Evolutionary conservation across 805 yeast species (phyloP).

Genomic region (Jamesozyma spencerorum): DNA sequence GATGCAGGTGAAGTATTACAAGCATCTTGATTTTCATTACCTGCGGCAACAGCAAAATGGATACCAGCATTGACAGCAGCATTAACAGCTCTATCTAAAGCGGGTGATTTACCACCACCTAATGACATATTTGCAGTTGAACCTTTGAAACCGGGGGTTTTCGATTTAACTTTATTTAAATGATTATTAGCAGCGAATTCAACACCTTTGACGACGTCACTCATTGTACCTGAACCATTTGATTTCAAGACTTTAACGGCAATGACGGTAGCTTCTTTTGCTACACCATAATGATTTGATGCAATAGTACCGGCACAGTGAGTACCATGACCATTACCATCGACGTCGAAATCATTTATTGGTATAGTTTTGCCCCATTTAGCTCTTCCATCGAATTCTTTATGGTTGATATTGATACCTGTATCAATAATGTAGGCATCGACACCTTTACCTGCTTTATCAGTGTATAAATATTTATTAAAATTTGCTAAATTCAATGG

Average conservation of each 20-base stretch:
- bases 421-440: constrained; percentile 86
- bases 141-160: constrained; percentile 58
- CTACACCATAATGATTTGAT: constrained; percentile 70
- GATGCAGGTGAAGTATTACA: constrained; percentile 89
- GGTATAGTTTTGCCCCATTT: constrained; percentile 81
- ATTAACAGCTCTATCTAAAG: constrained; percentile 77
- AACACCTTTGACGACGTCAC: constrained; percentile 77
- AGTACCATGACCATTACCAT: constrained; percentile 92
- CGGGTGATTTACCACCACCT: constrained; percentile 87
- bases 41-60: constrained; percentile 94
- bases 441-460: constrained; percentile 72
- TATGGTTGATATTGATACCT: constrained; percentile 69
- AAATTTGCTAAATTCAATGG: constrained; percentile 58
- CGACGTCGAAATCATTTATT: constrained; percentile 54
- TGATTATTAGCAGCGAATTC: constrained; percentile 76
- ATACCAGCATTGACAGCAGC: constrained; percentile 85
- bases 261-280: constrained; percentile 67
- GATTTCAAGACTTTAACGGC: constrained; percentile 80
- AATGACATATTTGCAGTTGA: constrained; percentile 88
- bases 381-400: constrained; percentile 78
- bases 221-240: constrained; percentile 75
- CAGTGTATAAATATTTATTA: constrained; percentile 65
- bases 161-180: constrained; percentile 35
- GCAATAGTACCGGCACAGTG: constrained; percentile 97
- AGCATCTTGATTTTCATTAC: constrained; percentile 89